Evolutionary conservation across 2,329 filamentous ascomycete species (phyloP).

Genomic region (Penicillium sp.): DNA sequence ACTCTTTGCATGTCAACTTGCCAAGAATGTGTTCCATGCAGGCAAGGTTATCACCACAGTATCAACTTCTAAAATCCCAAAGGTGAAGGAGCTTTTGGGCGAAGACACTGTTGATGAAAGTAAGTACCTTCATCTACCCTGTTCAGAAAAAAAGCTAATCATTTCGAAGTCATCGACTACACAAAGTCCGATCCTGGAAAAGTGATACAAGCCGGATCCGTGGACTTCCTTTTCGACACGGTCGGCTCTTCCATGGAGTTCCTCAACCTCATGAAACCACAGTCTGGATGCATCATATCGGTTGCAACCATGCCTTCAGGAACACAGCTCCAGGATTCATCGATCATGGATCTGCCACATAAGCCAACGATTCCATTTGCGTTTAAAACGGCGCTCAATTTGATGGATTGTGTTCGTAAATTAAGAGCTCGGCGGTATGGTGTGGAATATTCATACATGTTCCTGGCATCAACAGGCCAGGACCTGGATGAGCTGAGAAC

Average conservation of each 20-base stretch:
- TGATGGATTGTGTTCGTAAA: conserved; percentile 40
- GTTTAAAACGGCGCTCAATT: conserved; percentile 30
- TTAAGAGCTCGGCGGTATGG: conserved; percentile 50
- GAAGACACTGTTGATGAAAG: conserved; percentile 51
- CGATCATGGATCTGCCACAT: conserved; percentile 28
- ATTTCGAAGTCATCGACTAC: conserved; percentile 53
- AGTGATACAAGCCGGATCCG: conserved; percentile 43
- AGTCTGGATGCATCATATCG: conserved; percentile 39
- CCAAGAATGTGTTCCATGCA: conserved; percentile 54
- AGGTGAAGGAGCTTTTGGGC: conserved; percentile 47
- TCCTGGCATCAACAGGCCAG: conserved; percentile 43
- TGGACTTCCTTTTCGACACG: conserved; percentile 57
- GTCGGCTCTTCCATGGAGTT: conserved; percentile 43
- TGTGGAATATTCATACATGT: conserved; percentile 50
- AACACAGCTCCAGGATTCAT: conserved; percentile 34
- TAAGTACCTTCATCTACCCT: conserved; percentile 5
- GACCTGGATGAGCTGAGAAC: conserved; percentile 48
- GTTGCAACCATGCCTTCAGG: conserved; percentile 42
- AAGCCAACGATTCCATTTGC: conserved; percentile 28
- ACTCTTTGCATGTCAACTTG: conserved; percentile 51
- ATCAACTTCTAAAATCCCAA: conserved; percentile 54
- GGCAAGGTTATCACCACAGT: conserved; percentile 54
- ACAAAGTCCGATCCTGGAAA: conserved; percentile 42
- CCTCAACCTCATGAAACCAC: conserved; percentile 47
- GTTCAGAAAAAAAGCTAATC: neutral